These are phyloP conservation scores for Thalassiosira exigua DNA, from an alignment of 352 stramenopile species.

Conservation along the genomic window DNA sequence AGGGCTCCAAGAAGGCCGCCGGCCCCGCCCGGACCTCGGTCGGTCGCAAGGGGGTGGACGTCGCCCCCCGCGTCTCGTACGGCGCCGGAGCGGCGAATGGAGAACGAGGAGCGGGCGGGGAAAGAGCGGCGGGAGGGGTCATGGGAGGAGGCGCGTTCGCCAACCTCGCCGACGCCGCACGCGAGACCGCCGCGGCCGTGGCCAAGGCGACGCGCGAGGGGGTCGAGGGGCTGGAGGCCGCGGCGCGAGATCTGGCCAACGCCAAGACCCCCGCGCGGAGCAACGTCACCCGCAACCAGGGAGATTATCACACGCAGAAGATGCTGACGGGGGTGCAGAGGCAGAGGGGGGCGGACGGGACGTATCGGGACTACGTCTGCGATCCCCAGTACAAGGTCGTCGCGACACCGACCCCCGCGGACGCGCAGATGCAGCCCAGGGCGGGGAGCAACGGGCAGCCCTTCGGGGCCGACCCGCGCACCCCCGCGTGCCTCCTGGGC, in stretches of 20 bases:
- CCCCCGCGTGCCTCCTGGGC: slow-evolving; percentile 22
- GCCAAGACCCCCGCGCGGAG: slow-evolving; percentile 30
- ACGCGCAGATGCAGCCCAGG: neutral
- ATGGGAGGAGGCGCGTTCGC: too few species aligned
- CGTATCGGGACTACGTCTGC: slow-evolving; percentile 47
- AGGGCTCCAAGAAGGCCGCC: too few species aligned
- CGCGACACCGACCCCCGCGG: slow-evolving; percentile 9
- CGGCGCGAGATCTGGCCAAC: slow-evolving; percentile 10
- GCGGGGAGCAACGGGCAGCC: neutral
- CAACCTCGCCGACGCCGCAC: neutral
- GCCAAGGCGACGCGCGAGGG: slow-evolving; percentile 7
- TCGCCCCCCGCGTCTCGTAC: too few species aligned
- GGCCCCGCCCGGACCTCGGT: too few species aligned
- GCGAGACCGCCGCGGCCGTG: neutral
- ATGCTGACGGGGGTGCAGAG: neutral
- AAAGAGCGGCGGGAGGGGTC: neutral
- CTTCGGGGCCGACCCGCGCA: slow-evolving; percentile 11
- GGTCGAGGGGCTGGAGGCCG: slow-evolving; percentile 15
- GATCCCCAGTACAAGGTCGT: slow-evolving; percentile 46
- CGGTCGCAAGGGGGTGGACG: too few species aligned
- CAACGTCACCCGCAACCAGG: slow-evolving; percentile 24
- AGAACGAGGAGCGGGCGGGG: too few species aligned
- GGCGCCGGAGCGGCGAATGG: slow-evolving; percentile 2
- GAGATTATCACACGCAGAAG: neutral
- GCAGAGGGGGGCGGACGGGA: neutral